These are phyloP conservation scores for Aspergillus sp. DNA, from an alignment of 2,329 filamentous ascomycete genomes.

Conservation along the genomic window DNA sequence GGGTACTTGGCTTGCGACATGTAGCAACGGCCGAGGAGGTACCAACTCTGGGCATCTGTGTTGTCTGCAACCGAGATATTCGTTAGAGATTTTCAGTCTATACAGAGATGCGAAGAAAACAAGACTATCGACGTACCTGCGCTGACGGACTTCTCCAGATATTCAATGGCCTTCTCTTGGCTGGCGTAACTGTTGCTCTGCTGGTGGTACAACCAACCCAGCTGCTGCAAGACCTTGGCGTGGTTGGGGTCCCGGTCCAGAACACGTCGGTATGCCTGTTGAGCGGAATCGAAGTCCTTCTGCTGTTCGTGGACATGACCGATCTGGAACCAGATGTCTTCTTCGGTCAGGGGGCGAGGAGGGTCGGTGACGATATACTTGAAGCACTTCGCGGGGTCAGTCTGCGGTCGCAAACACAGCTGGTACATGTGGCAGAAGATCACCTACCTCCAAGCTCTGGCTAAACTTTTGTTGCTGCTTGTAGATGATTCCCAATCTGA, in stretches of 20 bases:
- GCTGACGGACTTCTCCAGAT: constrained; percentile 91
- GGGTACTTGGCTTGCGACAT: constrained; percentile 99
- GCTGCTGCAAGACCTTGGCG: constrained; percentile 95
- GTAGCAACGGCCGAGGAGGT: constrained; percentile 93
- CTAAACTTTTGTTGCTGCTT: constrained; percentile 95
- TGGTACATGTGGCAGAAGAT: background rate
- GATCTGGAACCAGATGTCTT: constrained; percentile 99
- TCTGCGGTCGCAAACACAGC: constrained; percentile 8
- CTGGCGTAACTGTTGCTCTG: constrained; percentile 88
- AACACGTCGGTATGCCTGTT: constrained; percentile 87
- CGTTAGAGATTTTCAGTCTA: constrained; percentile 2
- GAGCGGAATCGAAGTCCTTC: constrained; percentile 97
- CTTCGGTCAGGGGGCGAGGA: constrained; percentile 86
- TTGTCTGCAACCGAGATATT: constrained; percentile 61
- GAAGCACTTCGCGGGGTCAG: constrained; percentile 68
- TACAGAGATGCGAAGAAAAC: constrained; percentile 1
- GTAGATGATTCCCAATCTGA: constrained; percentile 98
- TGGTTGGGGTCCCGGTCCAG: constrained; percentile 93
- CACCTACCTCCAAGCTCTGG: constrained; percentile 82
- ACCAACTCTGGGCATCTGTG: constrained; percentile 96
- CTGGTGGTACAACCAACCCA: constrained; percentile 97
- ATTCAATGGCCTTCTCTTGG: constrained; percentile 95
- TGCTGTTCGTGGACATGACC: constrained; percentile 98
- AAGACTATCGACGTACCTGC: constrained; percentile 63
- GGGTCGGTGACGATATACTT: constrained; percentile 95